These are phyloP conservation scores for Gonium pectorale DNA, from an alignment of 139 green algal genomes.

Conservation along the genomic window DNA sequence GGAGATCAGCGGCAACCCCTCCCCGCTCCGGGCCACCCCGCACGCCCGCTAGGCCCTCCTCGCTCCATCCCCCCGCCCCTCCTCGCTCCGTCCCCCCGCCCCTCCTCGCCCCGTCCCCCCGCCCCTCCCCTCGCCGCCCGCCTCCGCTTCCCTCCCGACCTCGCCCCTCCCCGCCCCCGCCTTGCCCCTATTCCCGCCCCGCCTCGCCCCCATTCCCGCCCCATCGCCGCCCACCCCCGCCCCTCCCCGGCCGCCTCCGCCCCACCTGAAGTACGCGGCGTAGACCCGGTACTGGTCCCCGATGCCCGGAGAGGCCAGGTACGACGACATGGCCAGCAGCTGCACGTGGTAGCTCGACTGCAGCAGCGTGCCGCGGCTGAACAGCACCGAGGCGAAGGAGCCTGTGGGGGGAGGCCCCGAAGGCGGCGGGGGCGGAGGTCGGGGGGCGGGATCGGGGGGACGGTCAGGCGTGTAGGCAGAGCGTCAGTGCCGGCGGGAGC, in stretches of 20 bases:
- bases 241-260: not conserved
- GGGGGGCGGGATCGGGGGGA: not conserved
- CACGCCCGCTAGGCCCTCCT: no score
- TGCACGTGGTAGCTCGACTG: slow-evolving; percentile 5
- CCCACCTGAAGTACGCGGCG: slow-evolving; percentile 18
- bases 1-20: no score
- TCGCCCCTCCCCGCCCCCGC: no score
- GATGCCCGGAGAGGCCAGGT: not conserved
- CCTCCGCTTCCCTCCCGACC: no score
- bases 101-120: no score
- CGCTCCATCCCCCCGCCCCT: no score
- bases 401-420: not conserved
- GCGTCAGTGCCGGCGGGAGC: not conserved
- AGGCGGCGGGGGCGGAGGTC: not conserved
- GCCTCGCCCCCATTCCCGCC: no score
- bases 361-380: slow-evolving; percentile 3
- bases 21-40: no score
- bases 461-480: not conserved
- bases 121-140: no score
- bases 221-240: no score
- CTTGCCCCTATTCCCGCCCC: no score
- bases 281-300: not conserved
- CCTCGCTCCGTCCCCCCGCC: no score
- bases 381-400: slow-evolving; percentile 2
- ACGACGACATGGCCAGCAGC: slow-evolving; percentile 15